A percentile compares a stretch with the other conserved stretches of the same genome.
Evolutionary conservation across 768 basidiomycete species (phyloP).

Genomic region (Amanita pseudoporphyria): DNA sequence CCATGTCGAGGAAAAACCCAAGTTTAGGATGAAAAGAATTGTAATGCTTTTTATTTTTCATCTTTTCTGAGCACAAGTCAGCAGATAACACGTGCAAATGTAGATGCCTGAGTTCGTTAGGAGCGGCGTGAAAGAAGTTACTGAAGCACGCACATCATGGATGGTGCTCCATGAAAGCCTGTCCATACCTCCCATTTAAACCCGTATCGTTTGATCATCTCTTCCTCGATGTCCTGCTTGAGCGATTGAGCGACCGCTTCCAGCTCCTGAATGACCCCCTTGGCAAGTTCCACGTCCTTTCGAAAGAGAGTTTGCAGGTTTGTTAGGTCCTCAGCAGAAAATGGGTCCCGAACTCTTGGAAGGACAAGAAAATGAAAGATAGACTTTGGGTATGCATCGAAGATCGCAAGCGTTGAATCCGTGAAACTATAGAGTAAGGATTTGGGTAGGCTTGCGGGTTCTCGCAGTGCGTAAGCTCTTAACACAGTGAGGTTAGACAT

Average conservation of each 20-base stretch:
- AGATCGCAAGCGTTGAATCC: conserved; percentile 49
- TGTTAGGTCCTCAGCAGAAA: conserved; percentile 29
- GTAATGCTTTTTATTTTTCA: conserved; percentile 88
- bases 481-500: conserved; percentile 47
- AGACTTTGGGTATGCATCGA: conserved; percentile 73
- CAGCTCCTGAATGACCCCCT: conserved; percentile 41
- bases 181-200: conserved; percentile 71
- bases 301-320: conserved; percentile 48
- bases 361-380: conserved; percentile 84
- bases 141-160: conserved; percentile 61
- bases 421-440: conserved; percentile 53
- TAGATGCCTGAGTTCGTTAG: conserved; percentile 44
- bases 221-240: conserved; percentile 56
- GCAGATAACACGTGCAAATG: conserved; percentile 82
- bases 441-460: conserved; percentile 44
- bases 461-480: conserved; percentile 47
- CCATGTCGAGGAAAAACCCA: conserved; percentile 75
- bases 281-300: conserved; percentile 43
- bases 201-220: conserved; percentile 70
- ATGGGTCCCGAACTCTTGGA: conserved; percentile 39
- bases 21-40: conserved; percentile 82
- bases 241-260: conserved; percentile 45
- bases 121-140: not conserved
- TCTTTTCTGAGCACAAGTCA: conserved; percentile 55
- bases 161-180: conserved; percentile 81